A percentile compares a stretch with the other conserved stretches of the same genome.
Evolutionary conservation across 148 eudicot species (phyloP).

Genomic region (Amaranthus cruentus): DNA sequence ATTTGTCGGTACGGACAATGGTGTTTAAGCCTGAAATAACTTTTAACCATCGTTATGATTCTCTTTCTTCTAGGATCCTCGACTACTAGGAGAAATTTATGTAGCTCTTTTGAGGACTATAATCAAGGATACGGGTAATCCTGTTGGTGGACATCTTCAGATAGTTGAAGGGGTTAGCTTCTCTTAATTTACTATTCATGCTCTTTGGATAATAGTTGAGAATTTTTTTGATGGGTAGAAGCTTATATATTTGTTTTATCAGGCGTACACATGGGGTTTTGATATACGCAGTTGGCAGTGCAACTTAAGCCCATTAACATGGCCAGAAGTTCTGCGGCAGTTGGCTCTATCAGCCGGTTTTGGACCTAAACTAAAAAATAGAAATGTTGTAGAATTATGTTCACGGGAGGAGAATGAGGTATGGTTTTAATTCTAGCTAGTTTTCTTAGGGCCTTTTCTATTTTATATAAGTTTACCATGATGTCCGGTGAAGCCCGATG

Average conservation of each 20-base stretch:
- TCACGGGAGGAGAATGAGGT: slow-evolving; percentile 76
- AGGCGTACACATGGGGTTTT: slow-evolving; percentile 97
- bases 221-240: background rate
- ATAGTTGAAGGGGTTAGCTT: slow-evolving; percentile 89
- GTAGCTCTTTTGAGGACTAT: slow-evolving; percentile 64
- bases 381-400: slow-evolving; percentile 45
- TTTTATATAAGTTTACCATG: no score
- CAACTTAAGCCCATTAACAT: slow-evolving; percentile 69
- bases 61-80: slow-evolving; percentile 54
- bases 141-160: slow-evolving; percentile 88
- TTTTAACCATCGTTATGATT: background rate
- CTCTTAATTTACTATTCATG: background rate
- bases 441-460: no score
- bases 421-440: background rate
- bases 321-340: slow-evolving; percentile 92
- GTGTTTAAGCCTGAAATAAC: background rate
- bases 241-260: slow-evolving; percentile 19
- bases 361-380: slow-evolving; percentile 82
- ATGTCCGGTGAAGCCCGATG: no score
- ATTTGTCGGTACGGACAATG: background rate
- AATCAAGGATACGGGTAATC: slow-evolving; percentile 71
- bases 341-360: slow-evolving; percentile 84
- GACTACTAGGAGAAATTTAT: slow-evolving; percentile 80
- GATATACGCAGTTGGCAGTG: slow-evolving; percentile 82
- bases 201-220: background rate